Evolutionary conservation across 2,329 filamentous ascomycete species (phyloP), one percentile per base, ranked within the genome.

Genomic region (Hypoxylon sp.): DNA sequence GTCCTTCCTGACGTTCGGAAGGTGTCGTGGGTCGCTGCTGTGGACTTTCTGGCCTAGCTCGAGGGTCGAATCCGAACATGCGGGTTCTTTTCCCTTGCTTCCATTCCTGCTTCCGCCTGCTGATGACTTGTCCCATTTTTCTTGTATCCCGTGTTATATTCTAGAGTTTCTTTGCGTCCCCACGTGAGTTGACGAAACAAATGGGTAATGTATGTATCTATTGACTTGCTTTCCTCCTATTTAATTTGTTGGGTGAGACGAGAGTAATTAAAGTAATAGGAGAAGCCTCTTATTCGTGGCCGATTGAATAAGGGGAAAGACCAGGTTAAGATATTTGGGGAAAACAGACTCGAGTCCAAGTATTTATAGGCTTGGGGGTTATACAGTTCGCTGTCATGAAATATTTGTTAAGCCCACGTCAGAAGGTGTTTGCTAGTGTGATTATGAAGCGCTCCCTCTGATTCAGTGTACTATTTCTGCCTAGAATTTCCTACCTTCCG

Each of bases 101-200:
- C 39, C 17, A 7, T 44, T 44, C 17, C 3, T 7, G 50, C 31
- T 53, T 53, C 6, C 24, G 46, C 27, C 27, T 53, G 50, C 50
- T 53, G n/a, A 53, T 10, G 3, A 37, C 2, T 53, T 53, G 50
- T 10, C 50, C 50, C 50, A 53, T 53, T 37, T 32, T 19, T 35
- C 31, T 8, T 24, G n/a, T 24, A 37, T n/a, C 6, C 13, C 4
- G 13, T 6, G 2, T 15, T 37, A 37, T 37, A n/a, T 37, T 37
- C 3, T 5, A 6, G 8, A 6, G 6, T 37, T 4, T 37, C 19
- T 7, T 44, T 21, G 1, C 2, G 6, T 21, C 5, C 8, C 21
- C 11, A 3, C n/a, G 2, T 21, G 2, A 19, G 17, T 44, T 21
- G 39, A 44, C 3, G 39, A 4, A 19, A 44, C 2, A 2, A 8